Evolutionary conservation across 106 monocot genomes (phyloP), one percentile per base, ranked within the genome.

Genomic region (Triglochin maritima): DNA sequence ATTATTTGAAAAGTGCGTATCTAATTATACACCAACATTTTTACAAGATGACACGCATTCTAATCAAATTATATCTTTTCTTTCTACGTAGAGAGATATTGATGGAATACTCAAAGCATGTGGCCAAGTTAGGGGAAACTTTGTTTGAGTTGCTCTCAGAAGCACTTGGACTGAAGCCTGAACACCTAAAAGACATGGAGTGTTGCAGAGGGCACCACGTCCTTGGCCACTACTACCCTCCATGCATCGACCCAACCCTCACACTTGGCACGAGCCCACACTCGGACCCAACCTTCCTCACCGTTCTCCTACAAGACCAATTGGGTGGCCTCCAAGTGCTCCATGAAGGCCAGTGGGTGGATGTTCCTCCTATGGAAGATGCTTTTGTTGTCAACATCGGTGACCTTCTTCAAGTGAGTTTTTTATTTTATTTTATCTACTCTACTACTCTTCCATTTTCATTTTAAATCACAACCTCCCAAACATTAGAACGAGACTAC

Each of bases 321-420:
- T 49, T 81, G 9, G 85, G 92, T 6, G 92, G 88, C 4, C 77
- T 93, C 13, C 88, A 93, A 66, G 67, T 93, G 13, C 75, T 81
- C 67, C 75, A 83, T 55, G 57, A 81, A 3, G 53, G 69, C 5
- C 17, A 61, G 0, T 88, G 92, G 88, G 62, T 93, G 0, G 81
- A 81, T 42, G 83, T 93, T 2, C 60, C 69, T 0, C 79, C 83
- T 0, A 16, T 75, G 1, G 70, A 71, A 0, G 92, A 83, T n/a
- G 76, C 87, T 59, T 60, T 93, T 6, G 71, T 88, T 0, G 58
- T 87, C 8, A 93, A 93, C 57, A 69, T 93, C n/a, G 92, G 75
- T 0, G 92, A 93, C 72, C 79, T 93, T 29, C 50, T 88, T 9
- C 88, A 93, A 83, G 88, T 85, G 69, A 11, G n/a, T 51, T 10